Percentiles rank a stretch among this genome's conserved stretches.
phyloP scores from a whole-genome alignment of 345 rosid species.

The Ricinus communis region DNA sequence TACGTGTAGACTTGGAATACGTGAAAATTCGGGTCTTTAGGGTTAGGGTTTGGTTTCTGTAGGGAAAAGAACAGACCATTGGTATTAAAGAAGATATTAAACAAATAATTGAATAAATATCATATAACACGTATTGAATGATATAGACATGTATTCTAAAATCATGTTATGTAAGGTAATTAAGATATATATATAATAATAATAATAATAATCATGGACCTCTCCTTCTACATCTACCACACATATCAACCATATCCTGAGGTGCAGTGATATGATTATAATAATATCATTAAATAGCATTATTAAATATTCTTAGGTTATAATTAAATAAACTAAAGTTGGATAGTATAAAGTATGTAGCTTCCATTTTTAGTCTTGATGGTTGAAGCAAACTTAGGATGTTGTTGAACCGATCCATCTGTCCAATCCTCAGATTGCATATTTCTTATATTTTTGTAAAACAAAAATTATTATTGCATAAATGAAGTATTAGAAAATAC shows the following conservation, averaged over 20 bases:
- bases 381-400: constrained; percentile 50
- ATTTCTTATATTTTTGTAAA: constrained; percentile 1
- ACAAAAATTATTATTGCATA: neutral
- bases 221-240: no score
- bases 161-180: neutral
- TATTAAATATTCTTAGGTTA: neutral
- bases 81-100: neutral
- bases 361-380: constrained; percentile 34
- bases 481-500: no score
- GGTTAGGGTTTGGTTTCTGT: constrained; percentile 34
- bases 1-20: constrained; percentile 24
- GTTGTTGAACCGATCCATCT: constrained; percentile 60
- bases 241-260: no score
- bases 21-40: constrained; percentile 15
- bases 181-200: no score
- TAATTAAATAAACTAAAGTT: neutral
- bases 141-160: neutral
- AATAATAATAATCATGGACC: no score
- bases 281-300: neutral
- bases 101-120: neutral
- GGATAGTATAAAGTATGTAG: neutral
- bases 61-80: constrained; percentile 21
- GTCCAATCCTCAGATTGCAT: constrained; percentile 6
- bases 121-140: neutral
- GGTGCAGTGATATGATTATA: no score